Evolutionary conservation across 2,329 filamentous ascomycete species (phyloP).

Genomic region (Clonostachys solani): DNA sequence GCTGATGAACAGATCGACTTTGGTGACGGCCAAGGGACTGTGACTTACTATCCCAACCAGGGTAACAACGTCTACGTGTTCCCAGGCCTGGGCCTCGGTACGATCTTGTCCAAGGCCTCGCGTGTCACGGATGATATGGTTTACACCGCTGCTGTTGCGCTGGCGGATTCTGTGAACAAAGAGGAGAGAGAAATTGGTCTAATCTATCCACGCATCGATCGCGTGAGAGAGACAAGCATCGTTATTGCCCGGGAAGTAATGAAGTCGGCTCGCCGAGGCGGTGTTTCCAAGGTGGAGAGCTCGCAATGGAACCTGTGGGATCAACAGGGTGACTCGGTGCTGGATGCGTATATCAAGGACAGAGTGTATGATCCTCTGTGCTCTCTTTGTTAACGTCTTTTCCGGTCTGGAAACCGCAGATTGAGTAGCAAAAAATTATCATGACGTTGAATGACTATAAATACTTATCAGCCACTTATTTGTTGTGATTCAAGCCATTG

Average conservation of each 20-base stretch:
- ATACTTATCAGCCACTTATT: too few species aligned
- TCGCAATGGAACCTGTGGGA: slow-evolving; percentile 69
- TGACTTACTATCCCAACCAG: slow-evolving; percentile 74
- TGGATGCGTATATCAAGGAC: slow-evolving; percentile 56
- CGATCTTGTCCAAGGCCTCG: slow-evolving; percentile 84
- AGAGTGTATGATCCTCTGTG: slow-evolving; percentile 55
- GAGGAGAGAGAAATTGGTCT: slow-evolving; percentile 80
- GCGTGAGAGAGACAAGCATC: slow-evolving; percentile 86
- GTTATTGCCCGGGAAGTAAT: slow-evolving; percentile 88
- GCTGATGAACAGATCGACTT: slow-evolving; percentile 62
- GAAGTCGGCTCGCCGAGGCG: slow-evolving; percentile 80
- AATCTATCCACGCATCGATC: slow-evolving; percentile 86
- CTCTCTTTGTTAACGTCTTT: slow-evolving; percentile 7
- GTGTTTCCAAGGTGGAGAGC: slow-evolving; percentile 66
- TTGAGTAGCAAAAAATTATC: too few species aligned
- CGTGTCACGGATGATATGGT: slow-evolving; percentile 94
- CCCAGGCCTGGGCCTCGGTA: slow-evolving; percentile 89
- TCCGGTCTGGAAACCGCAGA: too few species aligned
- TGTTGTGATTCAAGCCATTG: too few species aligned
- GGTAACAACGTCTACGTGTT: slow-evolving; percentile 93
- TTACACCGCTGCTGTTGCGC: slow-evolving; percentile 82
- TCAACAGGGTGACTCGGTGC: slow-evolving; percentile 62
- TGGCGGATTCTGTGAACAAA: slow-evolving; percentile 72
- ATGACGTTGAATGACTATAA: too few species aligned
- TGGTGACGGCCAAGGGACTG: slow-evolving; percentile 46